Evolutionary conservation across 768 basidiomycete genomes (phyloP).

Genomic region (Pluteus cervinus): DNA sequence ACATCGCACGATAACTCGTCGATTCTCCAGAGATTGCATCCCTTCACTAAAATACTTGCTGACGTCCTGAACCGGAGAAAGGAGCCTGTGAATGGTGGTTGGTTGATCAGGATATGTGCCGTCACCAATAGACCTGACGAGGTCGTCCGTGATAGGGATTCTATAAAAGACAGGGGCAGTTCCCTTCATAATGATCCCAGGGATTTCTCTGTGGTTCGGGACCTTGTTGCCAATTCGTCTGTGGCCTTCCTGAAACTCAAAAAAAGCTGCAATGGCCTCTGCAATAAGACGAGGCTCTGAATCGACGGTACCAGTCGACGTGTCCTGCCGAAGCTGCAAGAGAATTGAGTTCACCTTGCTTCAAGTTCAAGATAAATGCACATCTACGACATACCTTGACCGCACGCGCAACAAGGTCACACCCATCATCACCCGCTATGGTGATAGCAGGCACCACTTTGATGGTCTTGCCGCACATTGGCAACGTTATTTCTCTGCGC

Average conservation of each 20-base stretch:
- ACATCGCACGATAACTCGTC: conserved; percentile 15
- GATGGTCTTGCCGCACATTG: no score
- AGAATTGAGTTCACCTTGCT: no score
- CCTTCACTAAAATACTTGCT: conserved; percentile 11
- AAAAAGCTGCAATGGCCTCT: conserved; percentile 1
- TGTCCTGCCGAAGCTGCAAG: no score
- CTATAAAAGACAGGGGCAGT: conserved; percentile 12
- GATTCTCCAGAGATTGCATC: conserved; percentile 18
- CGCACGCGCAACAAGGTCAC: no score
- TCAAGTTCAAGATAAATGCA: no score
- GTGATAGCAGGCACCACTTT: no score
- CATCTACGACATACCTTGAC: no score
- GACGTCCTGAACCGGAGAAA: conserved; percentile 12
- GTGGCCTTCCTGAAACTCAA: background rate
- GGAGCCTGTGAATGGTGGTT: conserved; percentile 11
- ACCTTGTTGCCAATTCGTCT: background rate
- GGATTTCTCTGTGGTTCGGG: conserved; percentile 5
- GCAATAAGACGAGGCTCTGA: background rate
- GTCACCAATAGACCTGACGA: conserved; percentile 9
- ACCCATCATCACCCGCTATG: no score
- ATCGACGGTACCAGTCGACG: no score
- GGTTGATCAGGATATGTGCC: conserved; percentile 12
- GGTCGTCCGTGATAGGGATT: conserved; percentile 11
- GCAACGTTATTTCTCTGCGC: no score
- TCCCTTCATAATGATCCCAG: conserved; percentile 11